A percentile compares a stretch with the other conserved stretches of the same genome.
Conservation (phyloP, 257 asterid species). For the Orobanche coerulescens region DNA sequence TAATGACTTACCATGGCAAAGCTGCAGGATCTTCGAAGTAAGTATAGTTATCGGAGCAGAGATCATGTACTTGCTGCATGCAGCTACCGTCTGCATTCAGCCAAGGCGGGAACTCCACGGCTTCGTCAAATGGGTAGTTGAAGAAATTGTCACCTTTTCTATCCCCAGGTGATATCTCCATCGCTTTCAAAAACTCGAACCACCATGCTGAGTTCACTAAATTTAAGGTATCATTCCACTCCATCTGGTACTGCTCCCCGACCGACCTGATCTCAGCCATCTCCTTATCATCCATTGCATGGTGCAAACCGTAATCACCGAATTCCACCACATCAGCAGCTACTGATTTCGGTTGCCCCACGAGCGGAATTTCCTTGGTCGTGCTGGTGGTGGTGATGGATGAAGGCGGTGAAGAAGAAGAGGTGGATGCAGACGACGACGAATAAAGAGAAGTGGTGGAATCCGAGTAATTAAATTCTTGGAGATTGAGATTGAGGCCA, state of each 20-base stretch:
- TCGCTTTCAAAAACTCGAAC: constrained; percentile 69
- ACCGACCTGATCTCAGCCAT: constrained; percentile 88
- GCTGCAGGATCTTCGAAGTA: constrained; percentile 66
- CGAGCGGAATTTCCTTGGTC: constrained; percentile 39
- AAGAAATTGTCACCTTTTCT: constrained; percentile 29
- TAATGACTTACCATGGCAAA: constrained; percentile 76
- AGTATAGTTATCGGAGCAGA: constrained; percentile 45
- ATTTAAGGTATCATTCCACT: constrained; percentile 86
- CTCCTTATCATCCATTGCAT: constrained; percentile 78
- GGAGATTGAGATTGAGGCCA: constrained; percentile 88
- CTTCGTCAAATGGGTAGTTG: constrained; percentile 59
- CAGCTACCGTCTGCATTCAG: constrained; percentile 54
- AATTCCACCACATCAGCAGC: constrained; percentile 26
- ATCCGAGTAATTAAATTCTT: constrained; percentile 58
- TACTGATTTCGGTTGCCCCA: constrained; percentile 27
- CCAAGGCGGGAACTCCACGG: constrained; percentile 87
- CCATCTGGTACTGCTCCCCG: constrained; percentile 85
- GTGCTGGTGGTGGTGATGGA: no score
- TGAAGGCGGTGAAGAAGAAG: constrained; percentile 50
- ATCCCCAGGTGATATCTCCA: constrained; percentile 53
- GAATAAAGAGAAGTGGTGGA: constrained; percentile 40
- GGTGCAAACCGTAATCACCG: constrained; percentile 51
- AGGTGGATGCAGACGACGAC: constrained; percentile 48
- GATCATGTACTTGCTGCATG: constrained; percentile 45
- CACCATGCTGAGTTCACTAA: constrained; percentile 84